Evolutionary conservation across 2,329 filamentous ascomycete genomes (phyloP).

Genomic region (Xylaria sp.): DNA sequence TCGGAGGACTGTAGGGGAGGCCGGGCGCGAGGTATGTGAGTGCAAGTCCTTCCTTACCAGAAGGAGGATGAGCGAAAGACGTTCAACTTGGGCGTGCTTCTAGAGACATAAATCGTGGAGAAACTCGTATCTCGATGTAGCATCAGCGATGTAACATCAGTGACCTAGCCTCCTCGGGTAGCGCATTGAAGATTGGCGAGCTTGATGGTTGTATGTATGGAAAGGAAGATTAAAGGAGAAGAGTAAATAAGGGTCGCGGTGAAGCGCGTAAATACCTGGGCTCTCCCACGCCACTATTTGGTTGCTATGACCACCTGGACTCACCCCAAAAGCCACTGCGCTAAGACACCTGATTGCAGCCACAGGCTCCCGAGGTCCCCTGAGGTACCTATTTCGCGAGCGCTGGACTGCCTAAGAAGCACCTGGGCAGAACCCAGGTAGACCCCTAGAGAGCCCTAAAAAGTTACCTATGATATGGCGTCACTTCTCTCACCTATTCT

Average conservation of each 20-base stretch:
- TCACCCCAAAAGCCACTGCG: not conserved
- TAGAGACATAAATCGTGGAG: conserved; percentile 25
- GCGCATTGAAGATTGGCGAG: conserved; percentile 31
- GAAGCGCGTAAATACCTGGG: conserved; percentile 16
- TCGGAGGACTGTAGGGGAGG: conserved; percentile 83
- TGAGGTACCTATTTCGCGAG: not conserved
- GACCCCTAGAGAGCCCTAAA: too few relatives aligned
- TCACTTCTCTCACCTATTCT: too few relatives aligned
- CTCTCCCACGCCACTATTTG: conserved; percentile 15
- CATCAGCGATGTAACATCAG: conserved; percentile 35
- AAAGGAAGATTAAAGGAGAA: conserved; percentile 5
- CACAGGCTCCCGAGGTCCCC: not conserved
- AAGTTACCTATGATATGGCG: too few relatives aligned
- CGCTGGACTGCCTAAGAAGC: too few relatives aligned
- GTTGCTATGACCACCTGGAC: conserved; percentile 20
- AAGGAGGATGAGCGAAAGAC: conserved; percentile 53
- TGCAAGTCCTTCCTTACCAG: conserved; percentile 33
- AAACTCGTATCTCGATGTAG: conserved; percentile 43
- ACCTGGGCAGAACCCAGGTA: too few relatives aligned
- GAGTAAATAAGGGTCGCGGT: conserved; percentile 25
- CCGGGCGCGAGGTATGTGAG: conserved; percentile 65
- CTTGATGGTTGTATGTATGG: conserved; percentile 20
- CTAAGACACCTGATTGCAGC: not conserved
- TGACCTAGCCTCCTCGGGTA: conserved; percentile 39
- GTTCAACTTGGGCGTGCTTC: conserved; percentile 40